A percentile compares a stretch with the other conserved stretches of the same genome.
phyloP scores from a whole-genome alignment of 441 rosid species.

The Rhodomyrtus psidioides region DNA sequence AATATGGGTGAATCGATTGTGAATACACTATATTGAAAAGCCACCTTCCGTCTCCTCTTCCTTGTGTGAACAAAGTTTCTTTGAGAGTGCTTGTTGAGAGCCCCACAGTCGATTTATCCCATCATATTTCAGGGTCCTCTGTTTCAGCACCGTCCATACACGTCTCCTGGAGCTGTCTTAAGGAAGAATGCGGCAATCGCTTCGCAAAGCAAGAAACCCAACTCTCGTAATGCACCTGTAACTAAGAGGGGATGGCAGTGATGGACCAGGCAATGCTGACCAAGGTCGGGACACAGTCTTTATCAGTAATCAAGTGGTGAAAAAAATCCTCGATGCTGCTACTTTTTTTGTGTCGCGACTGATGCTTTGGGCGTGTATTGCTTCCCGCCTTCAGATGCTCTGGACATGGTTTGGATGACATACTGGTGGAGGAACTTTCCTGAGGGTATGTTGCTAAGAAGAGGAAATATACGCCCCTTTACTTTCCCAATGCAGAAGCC shows the following conservation, averaged over 20 bases:
- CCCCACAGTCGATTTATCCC: no score
- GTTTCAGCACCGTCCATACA: constrained; percentile 94
- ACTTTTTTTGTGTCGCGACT: background rate
- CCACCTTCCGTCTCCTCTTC: no score
- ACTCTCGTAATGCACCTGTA: constrained; percentile 43
- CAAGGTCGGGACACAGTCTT: constrained; percentile 6
- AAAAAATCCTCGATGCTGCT: background rate
- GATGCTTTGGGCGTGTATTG: background rate
- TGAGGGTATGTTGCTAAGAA: background rate
- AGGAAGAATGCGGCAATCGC: constrained; percentile 87
- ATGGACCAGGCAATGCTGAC: constrained; percentile 98
- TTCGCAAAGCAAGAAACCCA: constrained; percentile 54
- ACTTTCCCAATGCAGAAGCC: background rate
- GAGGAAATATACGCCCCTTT: background rate
- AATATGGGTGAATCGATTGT: no score
- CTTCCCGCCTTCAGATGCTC: background rate
- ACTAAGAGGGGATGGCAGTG: constrained; percentile 91
- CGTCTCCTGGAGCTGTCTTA: constrained; percentile 97
- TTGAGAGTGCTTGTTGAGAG: no score
- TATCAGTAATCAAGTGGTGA: background rate
- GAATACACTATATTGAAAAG: no score
- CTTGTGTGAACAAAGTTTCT: no score
- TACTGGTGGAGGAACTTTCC: background rate
- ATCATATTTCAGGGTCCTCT: constrained; percentile 94
- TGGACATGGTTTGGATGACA: background rate